phyloP scores from a whole-genome alignment of 345 rosid species.

The Schrenkiella parvula region DNA sequence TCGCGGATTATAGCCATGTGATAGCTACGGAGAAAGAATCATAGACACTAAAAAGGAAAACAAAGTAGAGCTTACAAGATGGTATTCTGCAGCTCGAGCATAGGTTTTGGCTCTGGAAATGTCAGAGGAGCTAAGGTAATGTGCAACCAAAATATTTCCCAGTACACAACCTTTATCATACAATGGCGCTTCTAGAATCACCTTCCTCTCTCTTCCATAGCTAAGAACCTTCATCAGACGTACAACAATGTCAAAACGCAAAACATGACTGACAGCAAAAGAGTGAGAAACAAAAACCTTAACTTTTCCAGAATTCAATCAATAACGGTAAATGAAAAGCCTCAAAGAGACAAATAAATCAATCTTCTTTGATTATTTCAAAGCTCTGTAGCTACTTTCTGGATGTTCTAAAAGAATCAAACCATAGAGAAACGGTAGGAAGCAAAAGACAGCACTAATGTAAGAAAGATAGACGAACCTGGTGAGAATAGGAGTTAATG shows the following conservation, averaged over 20 bases:
- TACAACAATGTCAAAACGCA: background rate
- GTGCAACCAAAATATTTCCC: conserved; percentile 75
- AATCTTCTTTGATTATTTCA: background rate
- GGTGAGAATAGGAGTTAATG: conserved; percentile 61
- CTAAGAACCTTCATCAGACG: conserved; percentile 50
- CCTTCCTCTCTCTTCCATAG: conserved; percentile 57
- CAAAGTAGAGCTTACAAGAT: conserved; percentile 39
- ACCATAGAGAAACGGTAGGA: background rate
- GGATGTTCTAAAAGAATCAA: background rate
- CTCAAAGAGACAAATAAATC: background rate
- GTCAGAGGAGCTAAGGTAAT: conserved; percentile 46
- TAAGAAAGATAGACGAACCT: conserved; percentile 36
- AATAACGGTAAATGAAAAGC: background rate
- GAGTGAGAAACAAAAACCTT: background rate
- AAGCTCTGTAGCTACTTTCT: background rate
- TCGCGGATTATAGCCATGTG: background rate
- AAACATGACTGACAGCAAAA: background rate
- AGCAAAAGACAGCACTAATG: background rate
- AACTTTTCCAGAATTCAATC: background rate
- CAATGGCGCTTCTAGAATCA: conserved; percentile 56
- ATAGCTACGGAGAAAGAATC: background rate
- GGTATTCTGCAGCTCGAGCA: conserved; percentile 53
- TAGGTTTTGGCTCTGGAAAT: conserved; percentile 36
- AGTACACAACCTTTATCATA: conserved; percentile 65
- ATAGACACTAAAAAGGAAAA: background rate